Conservation (phyloP, 192 early-diverging fungal genomes). For the Linderina pennispora region DNA sequence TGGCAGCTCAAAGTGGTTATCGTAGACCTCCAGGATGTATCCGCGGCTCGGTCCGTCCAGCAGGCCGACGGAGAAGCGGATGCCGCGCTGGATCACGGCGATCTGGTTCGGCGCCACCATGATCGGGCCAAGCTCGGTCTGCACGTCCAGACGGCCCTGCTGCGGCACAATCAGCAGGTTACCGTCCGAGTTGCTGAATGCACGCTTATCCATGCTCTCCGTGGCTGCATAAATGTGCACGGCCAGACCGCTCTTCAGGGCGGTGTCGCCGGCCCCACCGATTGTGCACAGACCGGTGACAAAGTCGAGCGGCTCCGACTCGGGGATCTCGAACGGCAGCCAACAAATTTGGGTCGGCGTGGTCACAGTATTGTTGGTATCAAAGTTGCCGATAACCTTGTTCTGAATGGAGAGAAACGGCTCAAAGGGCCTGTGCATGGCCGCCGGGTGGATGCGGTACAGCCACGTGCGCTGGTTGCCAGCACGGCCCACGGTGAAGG, state of each 20-base stretch:
- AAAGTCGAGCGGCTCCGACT: constrained; percentile 59
- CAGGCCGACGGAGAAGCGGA: constrained; percentile 75
- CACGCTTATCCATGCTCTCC: constrained; percentile 63
- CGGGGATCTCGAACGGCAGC: constrained; percentile 73
- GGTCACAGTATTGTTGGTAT: constrained; percentile 46
- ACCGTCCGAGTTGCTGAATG: constrained; percentile 89
- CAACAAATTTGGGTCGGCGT: constrained; percentile 90
- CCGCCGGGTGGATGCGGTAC: constrained; percentile 94
- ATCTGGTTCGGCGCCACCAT: constrained; percentile 85
- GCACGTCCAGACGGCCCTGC: constrained; percentile 79
- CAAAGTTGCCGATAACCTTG: constrained; percentile 57
- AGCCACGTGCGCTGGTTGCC: constrained; percentile 88
- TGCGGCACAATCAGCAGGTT: constrained; percentile 92
- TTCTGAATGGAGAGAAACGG: constrained; percentile 7
- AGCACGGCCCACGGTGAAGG: constrained; percentile 76
- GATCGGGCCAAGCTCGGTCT: constrained; percentile 86
- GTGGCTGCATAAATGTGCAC: constrained; percentile 80
- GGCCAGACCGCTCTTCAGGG: constrained; percentile 70
- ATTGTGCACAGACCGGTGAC: constrained; percentile 78
- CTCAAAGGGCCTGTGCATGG: constrained; percentile 70
- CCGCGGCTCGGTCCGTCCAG: constrained; percentile 81
- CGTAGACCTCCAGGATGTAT: constrained; percentile 87
- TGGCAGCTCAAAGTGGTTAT: constrained; percentile 87
- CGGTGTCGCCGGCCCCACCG: constrained; percentile 79
- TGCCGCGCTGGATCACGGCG: constrained; percentile 86